Evolutionary conservation across 1,139 yeast genomes (phyloP), one percentile per base, ranked within the genome.

Genomic region (Taphrina betulina): DNA sequence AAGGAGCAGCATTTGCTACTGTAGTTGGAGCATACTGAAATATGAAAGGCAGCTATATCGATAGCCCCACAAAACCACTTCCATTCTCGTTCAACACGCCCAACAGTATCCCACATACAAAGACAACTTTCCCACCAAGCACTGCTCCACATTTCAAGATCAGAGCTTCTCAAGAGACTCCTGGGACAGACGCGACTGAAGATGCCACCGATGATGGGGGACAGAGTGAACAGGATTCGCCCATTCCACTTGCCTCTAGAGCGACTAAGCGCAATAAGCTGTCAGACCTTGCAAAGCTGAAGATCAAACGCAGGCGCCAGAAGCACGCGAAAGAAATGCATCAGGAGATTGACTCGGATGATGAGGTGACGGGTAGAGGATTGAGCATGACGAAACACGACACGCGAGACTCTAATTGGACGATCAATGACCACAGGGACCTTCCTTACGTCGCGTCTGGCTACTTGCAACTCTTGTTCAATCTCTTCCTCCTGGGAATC

Each of bases 401-500:
- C 35, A 16, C 14, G 19, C 36, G 37, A 10, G 19, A 19, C 5
- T 19, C 12, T 7, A 16, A 17, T 12, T 48, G 54, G 53, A 16
- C 53, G 5, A 26, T 48, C 19, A 42, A 48, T 16, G 33, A 22
- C 14, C 51, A 41, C 19, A 33, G 46, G 14, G 48, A 40, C 36
- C 70, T 79, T 1, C 92, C 95, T 0, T 82, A 81, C 63, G 78
- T 85, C 22, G 67, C 87, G 8, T 80, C 89, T 26, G 70, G 88
- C 34, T 83, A 88, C 62, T 70, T 87, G 33, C 96, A 89, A 67
- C 74, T 88, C 4, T 57, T 79, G 1, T 75, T 86, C 66, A 89
- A 90, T 65, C 68, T 81, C 0, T 65, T 81, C 3, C 74, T 90
- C 37, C 75, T 84, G 28, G 68, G 78, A 1, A 71, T 81, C 2